These are phyloP conservation scores for Reticulascus tulasneorum DNA, from an alignment of 2,329 filamentous ascomycete genomes.

Conservation along the genomic window DNA sequence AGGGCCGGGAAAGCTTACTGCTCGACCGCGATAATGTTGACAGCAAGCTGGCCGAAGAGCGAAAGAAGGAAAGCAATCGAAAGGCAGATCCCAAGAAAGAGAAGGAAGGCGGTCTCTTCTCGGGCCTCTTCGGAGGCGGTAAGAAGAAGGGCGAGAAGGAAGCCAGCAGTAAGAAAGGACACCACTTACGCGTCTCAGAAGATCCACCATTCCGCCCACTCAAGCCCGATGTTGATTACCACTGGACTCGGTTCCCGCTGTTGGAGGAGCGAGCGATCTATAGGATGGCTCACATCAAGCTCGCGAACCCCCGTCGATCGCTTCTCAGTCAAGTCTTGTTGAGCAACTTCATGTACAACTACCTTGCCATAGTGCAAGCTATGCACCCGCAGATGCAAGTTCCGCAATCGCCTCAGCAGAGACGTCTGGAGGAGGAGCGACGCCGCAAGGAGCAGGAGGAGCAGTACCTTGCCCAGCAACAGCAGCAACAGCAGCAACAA, in stretches of 20 bases:
- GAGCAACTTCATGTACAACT: constrained; percentile 99
- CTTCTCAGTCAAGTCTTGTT: constrained; percentile 92
- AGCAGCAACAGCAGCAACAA: constrained; percentile 38
- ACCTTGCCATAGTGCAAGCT: constrained; percentile 95
- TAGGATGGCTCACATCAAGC: constrained; percentile 96
- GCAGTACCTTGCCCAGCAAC: constrained; percentile 43
- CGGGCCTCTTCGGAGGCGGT: constrained; percentile 83
- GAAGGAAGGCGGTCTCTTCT: constrained; percentile 89
- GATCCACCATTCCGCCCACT: constrained; percentile 69
- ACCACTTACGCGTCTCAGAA: constrained; percentile 73
- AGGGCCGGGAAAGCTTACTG: constrained; percentile 77
- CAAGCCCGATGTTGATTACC: constrained; percentile 87
- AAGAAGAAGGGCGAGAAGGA: constrained; percentile 86
- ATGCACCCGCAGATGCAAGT: constrained; percentile 97
- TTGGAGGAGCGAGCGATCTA: constrained; percentile 96
- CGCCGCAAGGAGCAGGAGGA: constrained; percentile 46
- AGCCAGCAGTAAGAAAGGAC: constrained; percentile 66
- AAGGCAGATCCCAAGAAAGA: constrained; percentile 83
- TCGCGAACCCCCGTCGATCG: constrained; percentile 91
- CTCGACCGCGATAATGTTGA: constrained; percentile 74
- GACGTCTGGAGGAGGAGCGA: constrained; percentile 53
- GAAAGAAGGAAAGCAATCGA: constrained; percentile 73
- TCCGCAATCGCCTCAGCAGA: constrained; percentile 75
- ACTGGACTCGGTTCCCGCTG: constrained; percentile 93
- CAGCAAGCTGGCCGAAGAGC: constrained; percentile 71